These are phyloP conservation scores for Boletus fagicola DNA, from an alignment of 768 basidiomycete species.

Conservation along the genomic window DNA sequence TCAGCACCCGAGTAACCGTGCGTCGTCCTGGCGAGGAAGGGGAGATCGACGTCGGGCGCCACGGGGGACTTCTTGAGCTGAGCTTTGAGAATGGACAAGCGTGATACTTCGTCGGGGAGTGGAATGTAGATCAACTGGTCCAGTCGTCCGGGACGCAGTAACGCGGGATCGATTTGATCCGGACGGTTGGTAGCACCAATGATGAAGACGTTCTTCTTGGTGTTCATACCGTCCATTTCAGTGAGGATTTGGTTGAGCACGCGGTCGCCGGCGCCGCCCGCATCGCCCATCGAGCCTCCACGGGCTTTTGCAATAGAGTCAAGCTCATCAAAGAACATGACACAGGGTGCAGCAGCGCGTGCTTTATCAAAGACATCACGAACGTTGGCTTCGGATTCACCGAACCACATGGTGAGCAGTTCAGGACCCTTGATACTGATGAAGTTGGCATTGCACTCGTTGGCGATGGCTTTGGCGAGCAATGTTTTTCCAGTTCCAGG, in stretches of 20 bases:
- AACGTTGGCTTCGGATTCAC: constrained; percentile 99
- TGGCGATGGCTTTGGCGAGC: constrained; percentile 97
- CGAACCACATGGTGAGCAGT: constrained; percentile 99
- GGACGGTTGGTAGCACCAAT: constrained; percentile 97
- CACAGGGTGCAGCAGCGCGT: constrained; percentile 97
- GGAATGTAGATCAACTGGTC: constrained; percentile 99
- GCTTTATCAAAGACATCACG: constrained; percentile 99
- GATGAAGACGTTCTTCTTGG: constrained; percentile 99
- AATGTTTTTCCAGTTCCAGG: constrained; percentile 99
- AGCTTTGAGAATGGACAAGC: constrained; percentile 88
- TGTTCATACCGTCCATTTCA: constrained; percentile 98
- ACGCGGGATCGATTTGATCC: constrained; percentile 91
- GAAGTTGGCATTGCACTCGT: constrained; percentile 99
- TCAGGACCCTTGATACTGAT: constrained; percentile 99
- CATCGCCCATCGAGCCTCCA: constrained; percentile 82
- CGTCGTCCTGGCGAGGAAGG: constrained; percentile 86
- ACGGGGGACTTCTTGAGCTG: constrained; percentile 91
- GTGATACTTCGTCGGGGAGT: constrained; percentile 90
- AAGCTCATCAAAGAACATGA: constrained; percentile 99
- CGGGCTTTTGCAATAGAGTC: constrained; percentile 99
- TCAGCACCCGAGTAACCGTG: constrained; percentile 99
- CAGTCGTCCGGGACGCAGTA: constrained; percentile 95
- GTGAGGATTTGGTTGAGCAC: constrained; percentile 96
- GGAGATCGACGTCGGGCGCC: constrained; percentile 75
- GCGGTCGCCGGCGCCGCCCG: constrained; percentile 94